Evolutionary conservation across 176 grass and related monocot species (phyloP).

Genomic region (Oryza punctata): DNA sequence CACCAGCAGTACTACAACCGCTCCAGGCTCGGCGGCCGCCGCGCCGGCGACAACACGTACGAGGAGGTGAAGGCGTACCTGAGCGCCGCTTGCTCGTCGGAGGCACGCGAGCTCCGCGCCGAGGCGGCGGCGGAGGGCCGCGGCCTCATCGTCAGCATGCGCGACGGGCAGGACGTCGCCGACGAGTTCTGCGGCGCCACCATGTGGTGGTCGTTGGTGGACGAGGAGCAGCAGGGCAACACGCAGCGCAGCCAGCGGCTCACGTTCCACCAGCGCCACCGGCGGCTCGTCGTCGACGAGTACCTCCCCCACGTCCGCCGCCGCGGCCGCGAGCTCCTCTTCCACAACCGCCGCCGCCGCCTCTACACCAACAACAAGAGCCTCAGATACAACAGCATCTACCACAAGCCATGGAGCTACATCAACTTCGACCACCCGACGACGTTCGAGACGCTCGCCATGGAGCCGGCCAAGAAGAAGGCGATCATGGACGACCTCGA

Average conservation of each 20-base stretch:
- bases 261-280: constrained; percentile 31
- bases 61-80: constrained; percentile 38
- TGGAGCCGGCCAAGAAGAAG: constrained; percentile 42
- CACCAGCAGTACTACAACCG: too few species aligned
- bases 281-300: constrained; percentile 23
- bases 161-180: constrained; percentile 19
- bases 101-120: background rate
- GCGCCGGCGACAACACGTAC: background rate
- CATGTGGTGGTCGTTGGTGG: constrained; percentile 5
- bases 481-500: constrained; percentile 52
- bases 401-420: constrained; percentile 35
- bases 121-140: background rate
- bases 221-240: background rate
- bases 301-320: constrained; percentile 32
- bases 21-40: background rate
- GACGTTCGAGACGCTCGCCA: constrained; percentile 57
- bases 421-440: constrained; percentile 45
- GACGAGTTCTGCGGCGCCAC: constrained; percentile 34
- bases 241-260: background rate
- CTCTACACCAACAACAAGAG: constrained; percentile 41
- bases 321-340: background rate
- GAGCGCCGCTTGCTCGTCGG: background rate
- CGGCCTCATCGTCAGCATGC: background rate
- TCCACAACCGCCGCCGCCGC: constrained; percentile 17
- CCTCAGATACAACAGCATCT: too few species aligned